Percentiles rank a stretch among this genome's conserved stretches.
Conservation (phyloP, 371 early-diverging fungal genomes). For the Saksenaea vasiformis region DNA sequence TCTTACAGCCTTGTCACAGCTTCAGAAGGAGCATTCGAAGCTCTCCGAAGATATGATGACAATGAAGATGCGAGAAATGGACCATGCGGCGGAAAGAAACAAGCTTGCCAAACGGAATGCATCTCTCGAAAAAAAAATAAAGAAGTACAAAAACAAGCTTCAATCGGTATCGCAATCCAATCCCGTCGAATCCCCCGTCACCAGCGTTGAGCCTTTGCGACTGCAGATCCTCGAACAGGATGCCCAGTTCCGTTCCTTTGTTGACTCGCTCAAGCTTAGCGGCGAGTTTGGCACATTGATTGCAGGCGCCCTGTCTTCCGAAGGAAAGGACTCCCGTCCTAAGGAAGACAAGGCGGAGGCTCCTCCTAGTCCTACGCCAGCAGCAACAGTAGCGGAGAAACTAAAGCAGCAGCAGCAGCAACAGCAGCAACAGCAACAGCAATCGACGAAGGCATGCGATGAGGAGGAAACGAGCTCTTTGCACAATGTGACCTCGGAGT, state of each 20-base stretch:
- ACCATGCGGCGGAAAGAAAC: constrained; percentile 28
- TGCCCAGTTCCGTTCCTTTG: constrained; percentile 35
- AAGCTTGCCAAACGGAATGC: constrained; percentile 26
- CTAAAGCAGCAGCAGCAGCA: constrained; percentile 4
- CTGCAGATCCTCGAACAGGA: constrained; percentile 33
- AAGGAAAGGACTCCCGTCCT: neutral
- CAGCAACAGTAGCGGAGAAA: neutral
- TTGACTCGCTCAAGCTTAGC: constrained; percentile 31
- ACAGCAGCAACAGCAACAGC: neutral
- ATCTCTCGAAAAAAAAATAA: constrained; percentile 19
- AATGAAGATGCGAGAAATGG: constrained; percentile 57
- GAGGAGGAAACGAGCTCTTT: constrained; percentile 6
- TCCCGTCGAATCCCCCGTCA: neutral
- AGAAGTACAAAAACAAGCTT: constrained; percentile 24
- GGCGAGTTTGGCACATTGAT: constrained; percentile 47
- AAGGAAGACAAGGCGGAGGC: neutral
- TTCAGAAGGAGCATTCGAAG: constrained; percentile 56
- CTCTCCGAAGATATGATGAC: constrained; percentile 50
- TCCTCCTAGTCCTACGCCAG: neutral
- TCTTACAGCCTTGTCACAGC: constrained; percentile 53
- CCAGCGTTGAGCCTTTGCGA: constrained; percentile 1
- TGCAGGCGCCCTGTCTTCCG: constrained; percentile 36
- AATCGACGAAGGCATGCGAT: neutral
- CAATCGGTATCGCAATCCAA: neutral
- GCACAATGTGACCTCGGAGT: constrained; percentile 31